These are phyloP conservation scores for Oryza officinalis DNA, from an alignment of 176 grass and related monocot genomes.

Conservation along the genomic window DNA sequence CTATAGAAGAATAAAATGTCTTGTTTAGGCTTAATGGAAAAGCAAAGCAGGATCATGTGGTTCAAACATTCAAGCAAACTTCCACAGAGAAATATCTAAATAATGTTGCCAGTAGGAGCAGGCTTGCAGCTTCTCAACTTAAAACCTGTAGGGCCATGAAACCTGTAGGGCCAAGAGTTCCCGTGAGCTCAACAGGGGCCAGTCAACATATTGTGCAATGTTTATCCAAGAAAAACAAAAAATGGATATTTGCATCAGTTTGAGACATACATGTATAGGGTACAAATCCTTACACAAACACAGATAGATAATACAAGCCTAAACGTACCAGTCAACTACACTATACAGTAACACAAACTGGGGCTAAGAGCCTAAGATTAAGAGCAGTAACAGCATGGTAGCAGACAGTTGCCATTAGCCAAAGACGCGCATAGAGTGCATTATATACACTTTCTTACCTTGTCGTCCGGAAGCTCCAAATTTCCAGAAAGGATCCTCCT, in stretches of 20 bases:
- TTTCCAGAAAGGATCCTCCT: neutral
- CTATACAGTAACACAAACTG: neutral
- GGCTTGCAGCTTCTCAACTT: neutral
- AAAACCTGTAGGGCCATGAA: no score
- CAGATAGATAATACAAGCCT: neutral
- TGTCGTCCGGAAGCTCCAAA: constrained; percentile 22
- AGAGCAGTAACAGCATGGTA: neutral
- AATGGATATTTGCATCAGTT: neutral
- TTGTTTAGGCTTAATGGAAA: neutral
- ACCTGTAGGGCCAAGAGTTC: no score
- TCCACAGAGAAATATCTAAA: neutral
- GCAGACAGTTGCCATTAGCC: neutral
- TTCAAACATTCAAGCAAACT: neutral
- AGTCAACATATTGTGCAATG: neutral
- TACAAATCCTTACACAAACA: neutral
- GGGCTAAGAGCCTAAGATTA: neutral
- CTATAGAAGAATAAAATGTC: no score
- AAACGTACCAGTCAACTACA: neutral
- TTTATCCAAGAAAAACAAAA: neutral
- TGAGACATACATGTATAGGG: no score
- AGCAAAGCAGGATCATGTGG: neutral
- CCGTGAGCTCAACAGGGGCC: no score
- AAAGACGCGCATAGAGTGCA: neutral
- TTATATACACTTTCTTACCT: constrained; percentile 55
- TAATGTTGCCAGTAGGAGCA: neutral